phyloP scores from a whole-genome alignment of 1,284 basidiomycete genomes.

The Ganoderma meredithae region DNA sequence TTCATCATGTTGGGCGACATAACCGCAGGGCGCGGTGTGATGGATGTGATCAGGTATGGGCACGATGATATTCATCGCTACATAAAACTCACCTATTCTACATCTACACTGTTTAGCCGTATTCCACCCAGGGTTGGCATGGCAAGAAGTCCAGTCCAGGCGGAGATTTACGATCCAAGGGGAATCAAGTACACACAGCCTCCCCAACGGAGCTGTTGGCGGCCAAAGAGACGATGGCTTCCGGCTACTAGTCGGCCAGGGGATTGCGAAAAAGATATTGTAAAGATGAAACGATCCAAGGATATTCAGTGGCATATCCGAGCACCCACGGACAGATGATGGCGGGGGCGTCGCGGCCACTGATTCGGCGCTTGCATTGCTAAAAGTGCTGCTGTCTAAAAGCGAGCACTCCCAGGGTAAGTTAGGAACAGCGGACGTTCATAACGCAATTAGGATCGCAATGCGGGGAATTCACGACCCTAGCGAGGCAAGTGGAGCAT shows the following conservation, averaged over 20 bases:
- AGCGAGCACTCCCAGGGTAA: background rate
- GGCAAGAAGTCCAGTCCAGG: background rate
- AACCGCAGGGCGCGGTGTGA: background rate
- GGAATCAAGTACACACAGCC: slow-evolving; percentile 5
- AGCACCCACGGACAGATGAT: background rate
- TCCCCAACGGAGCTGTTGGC: background rate
- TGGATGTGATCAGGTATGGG: background rate
- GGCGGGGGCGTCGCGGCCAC: background rate
- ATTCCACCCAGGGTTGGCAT: background rate
- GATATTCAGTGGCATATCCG: background rate
- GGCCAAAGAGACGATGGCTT: background rate
- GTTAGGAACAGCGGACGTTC: background rate
- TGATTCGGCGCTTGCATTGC: slow-evolving; percentile 1
- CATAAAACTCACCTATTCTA: background rate
- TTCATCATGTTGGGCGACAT: background rate
- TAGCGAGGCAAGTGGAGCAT: background rate
- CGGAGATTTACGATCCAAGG: background rate
- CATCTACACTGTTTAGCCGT: background rate
- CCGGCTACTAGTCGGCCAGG: background rate
- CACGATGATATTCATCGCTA: background rate
- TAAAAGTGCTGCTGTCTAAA: background rate
- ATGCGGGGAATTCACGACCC: background rate
- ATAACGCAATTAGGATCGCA: background rate
- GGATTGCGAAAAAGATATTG: background rate
- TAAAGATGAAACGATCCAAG: slow-evolving; percentile 1